Evolutionary conservation across 352 stramenopile genomes (phyloP).

Genomic region (Vaucheria bursata): DNA sequence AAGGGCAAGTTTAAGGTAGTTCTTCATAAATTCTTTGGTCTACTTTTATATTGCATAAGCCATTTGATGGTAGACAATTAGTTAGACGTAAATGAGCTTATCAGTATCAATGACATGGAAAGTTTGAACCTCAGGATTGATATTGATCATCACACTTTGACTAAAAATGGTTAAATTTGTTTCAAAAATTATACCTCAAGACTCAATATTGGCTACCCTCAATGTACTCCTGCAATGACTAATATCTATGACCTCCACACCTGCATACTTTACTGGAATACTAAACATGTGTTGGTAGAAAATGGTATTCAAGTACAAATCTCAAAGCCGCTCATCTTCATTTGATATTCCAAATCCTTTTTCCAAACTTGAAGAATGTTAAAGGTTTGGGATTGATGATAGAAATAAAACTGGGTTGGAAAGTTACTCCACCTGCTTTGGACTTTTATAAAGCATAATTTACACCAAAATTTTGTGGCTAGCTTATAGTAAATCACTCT

Average conservation of each 20-base stretch:
- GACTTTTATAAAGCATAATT: conserved; percentile 99
- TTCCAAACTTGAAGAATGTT: conserved; percentile 95
- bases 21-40: conserved; percentile 58
- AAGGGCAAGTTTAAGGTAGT: conserved; percentile 91
- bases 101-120: conserved; percentile 90
- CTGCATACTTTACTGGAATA: conserved; percentile 84
- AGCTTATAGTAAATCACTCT: conserved; percentile 97
- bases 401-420: conserved; percentile 96
- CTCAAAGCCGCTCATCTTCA: conserved; percentile 91
- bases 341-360: conserved; percentile 96
- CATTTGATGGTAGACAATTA: conserved; percentile 93
- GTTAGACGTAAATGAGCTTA: conserved; percentile 90
- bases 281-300: conserved; percentile 99
- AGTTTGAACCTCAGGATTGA: conserved; percentile 83
- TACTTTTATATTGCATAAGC: conserved; percentile 92
- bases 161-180: conserved; percentile 42
- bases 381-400: conserved; percentile 97
- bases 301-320: conserved; percentile 95
- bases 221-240: conserved; percentile 73
- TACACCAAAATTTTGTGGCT: conserved; percentile 99
- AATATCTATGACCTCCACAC: conserved; percentile 83
- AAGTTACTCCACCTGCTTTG: conserved; percentile 94
- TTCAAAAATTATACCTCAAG: conserved; percentile 70
- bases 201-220: conserved; percentile 64
- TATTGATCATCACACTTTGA: conserved; percentile 69